Base-by-base conservation (phyloP, 352 stramenopile species). In the Thraustochytrium sp. region DNA sequence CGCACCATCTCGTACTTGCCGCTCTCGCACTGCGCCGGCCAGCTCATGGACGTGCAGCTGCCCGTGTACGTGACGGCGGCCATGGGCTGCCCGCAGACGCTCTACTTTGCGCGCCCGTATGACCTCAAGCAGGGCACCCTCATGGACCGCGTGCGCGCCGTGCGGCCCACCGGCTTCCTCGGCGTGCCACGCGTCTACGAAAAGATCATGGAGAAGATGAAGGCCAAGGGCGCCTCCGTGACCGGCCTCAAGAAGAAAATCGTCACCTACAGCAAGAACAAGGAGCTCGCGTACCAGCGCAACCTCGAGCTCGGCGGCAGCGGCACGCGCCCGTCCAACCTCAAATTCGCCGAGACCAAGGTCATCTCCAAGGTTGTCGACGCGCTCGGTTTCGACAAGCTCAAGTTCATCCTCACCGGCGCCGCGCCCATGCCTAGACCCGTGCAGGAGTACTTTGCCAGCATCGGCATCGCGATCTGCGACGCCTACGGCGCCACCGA, bases 161-260 rank as follows among this genome's bases (percentile, higher is more conserved):
- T 93, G 56, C 89, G 92, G 31, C 92, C 93, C 3, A 96, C 91
- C 46, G 90, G 94, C 62, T 89, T 90, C 68, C 91, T 97, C 54
- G 91, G 90, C 65, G 93, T 97, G 11, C 93, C 93, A 8, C 92
- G 93, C 59, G 92, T 97, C 82, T 97, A 91, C 90, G 93, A 97
- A 88, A 97, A 97, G 88, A 95, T 97, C 85, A 90, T 90, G 56
- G 92, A 95, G 83, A 95, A 95, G 88, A 93, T 96, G 54, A 18
- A 29, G 13, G 75, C 75, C 42, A 75, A 84, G 13, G 85, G 85
- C 29, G 74, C 85, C 38, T 46, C 40, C 31, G 84, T 54, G 11
- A 91, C 84, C 38, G 87, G 87, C 53, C 42, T 90, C 5, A 90
- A 90, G 73, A 88, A 87, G 72, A 85, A 86, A 23, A 53, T 91